These are phyloP conservation scores for Rosellinia necatrix DNA, from an alignment of 2,329 filamentous ascomycete genomes.

Conservation along the genomic window DNA sequence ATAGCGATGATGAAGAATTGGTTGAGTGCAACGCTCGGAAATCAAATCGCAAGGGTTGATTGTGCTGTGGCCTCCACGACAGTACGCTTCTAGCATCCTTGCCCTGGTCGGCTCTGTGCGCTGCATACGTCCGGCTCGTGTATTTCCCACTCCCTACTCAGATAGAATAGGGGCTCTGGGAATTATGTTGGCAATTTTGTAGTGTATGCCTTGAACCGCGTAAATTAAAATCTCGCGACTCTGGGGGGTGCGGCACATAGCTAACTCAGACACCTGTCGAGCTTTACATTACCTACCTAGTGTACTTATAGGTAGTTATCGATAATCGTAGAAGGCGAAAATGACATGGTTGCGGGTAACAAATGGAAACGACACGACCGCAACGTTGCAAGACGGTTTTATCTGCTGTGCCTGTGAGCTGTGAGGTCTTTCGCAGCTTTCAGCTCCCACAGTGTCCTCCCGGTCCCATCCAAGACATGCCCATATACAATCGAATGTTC, in stretches of 20 bases:
- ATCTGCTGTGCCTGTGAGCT: slow-evolving; percentile 7
- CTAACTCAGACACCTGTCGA: no score
- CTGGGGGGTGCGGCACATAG: no score
- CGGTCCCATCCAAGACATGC: slow-evolving; percentile 21
- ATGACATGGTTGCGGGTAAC: no score
- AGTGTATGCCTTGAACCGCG: no score
- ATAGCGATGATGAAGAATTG: slow-evolving; percentile 15
- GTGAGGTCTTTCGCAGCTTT: background rate
- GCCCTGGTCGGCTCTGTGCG: slow-evolving; percentile 13
- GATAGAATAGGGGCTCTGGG: slow-evolving; percentile 11
- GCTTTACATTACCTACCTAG: no score
- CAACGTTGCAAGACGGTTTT: slow-evolving; percentile 22
- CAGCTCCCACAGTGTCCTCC: background rate
- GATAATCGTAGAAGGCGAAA: no score
- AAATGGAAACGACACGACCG: slow-evolving; percentile 8
- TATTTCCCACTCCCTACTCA: background rate
- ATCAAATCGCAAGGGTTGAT: slow-evolving; percentile 26
- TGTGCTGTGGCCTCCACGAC: no score
- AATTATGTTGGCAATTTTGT: background rate
- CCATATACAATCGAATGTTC: background rate
- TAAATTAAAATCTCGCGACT: no score
- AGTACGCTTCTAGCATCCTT: background rate
- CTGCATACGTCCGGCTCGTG: slow-evolving; percentile 7
- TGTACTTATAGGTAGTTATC: no score
- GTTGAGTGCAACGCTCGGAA: slow-evolving; percentile 28